These are phyloP conservation scores for Kazachstania viticola DNA, from an alignment of 805 yeast genomes.

Conservation along the genomic window DNA sequence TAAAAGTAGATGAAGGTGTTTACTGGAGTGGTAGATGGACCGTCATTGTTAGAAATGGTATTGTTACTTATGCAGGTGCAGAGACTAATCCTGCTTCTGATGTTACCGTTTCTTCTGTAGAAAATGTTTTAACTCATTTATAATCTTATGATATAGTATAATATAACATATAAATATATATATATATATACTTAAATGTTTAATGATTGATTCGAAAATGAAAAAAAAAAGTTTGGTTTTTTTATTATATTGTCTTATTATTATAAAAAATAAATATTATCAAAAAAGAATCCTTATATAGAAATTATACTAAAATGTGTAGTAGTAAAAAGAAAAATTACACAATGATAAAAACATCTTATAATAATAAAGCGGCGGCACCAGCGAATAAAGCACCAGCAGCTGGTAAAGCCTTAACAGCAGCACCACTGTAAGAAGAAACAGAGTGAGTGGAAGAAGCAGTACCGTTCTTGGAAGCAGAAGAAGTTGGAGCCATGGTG, in stretches of 20 bases:
- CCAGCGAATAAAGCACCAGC: constrained; percentile 39
- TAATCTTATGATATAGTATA: constrained; percentile 4
- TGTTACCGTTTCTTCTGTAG: constrained; percentile 29
- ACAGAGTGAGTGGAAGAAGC: constrained; percentile 9
- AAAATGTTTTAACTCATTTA: constrained; percentile 22
- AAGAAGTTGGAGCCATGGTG: too few relatives aligned
- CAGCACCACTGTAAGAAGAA: constrained; percentile 32
- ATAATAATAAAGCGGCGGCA: constrained; percentile 38
- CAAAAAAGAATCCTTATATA: too few relatives aligned
- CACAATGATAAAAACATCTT: constrained; percentile 12
- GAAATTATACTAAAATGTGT: too few relatives aligned
- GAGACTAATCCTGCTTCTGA: constrained; percentile 28
- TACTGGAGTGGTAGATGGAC: constrained; percentile 64
- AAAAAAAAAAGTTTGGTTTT: too few relatives aligned
- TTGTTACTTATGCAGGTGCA: constrained; percentile 35
- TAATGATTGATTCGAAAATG: too few relatives aligned
- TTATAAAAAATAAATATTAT: too few relatives aligned
- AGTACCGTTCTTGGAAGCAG: constrained; percentile 1
- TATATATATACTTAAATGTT: not conserved
- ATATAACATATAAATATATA: too few relatives aligned
- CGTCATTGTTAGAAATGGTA: constrained; percentile 49
- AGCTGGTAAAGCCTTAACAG: constrained; percentile 36
- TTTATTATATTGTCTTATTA: too few relatives aligned
- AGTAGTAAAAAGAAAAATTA: too few relatives aligned
- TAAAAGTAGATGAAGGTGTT: constrained; percentile 43